phyloP scores from a whole-genome alignment of 108 stramenopile genomes.

The Discostella stelligeroides region DNA sequence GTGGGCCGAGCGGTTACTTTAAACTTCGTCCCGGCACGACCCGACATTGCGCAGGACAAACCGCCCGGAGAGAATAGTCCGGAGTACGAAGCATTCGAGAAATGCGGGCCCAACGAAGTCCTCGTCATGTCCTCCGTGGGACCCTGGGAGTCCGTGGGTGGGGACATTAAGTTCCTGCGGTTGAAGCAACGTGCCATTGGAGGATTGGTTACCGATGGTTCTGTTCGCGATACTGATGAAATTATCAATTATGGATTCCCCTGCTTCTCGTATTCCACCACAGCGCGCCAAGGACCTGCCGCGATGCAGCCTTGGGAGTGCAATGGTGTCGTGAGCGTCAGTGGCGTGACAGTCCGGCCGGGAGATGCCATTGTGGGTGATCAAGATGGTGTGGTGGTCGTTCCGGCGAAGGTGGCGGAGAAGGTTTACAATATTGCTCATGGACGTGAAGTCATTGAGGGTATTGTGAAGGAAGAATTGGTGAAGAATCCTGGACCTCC shows the following conservation, averaged over 20 bases:
- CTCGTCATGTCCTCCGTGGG: conserved; percentile 85
- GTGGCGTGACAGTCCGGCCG: conserved; percentile 79
- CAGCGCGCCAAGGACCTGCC: conserved; percentile 67
- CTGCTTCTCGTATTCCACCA: conserved; percentile 63
- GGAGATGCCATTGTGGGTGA: conserved; percentile 92
- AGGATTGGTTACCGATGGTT: conserved; percentile 89
- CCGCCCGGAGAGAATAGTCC: conserved; percentile 83
- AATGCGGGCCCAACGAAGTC: conserved; percentile 91
- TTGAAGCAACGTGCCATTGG: conserved; percentile 82
- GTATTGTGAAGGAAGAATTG: conserved; percentile 90
- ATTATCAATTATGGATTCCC: conserved; percentile 92
- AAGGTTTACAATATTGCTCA: conserved; percentile 89
- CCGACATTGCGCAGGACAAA: conserved; percentile 87
- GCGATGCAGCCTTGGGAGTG: conserved; percentile 94
- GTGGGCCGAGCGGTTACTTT: conserved; percentile 88
- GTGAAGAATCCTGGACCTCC: conserved; percentile 90
- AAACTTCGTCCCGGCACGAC: conserved; percentile 86
- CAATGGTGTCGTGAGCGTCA: conserved; percentile 75
- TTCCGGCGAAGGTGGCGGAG: conserved; percentile 89
- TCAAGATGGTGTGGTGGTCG: conserved; percentile 91
- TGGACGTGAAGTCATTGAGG: conserved; percentile 89
- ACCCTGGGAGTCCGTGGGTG: conserved; percentile 85
- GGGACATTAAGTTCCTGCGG: conserved; percentile 90
- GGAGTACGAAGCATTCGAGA: conserved; percentile 91
- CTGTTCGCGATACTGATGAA: conserved; percentile 90